Percentiles rank a stretch among this genome's conserved stretches.
Evolutionary conservation across 2,329 filamentous ascomycete genomes (phyloP).

Genomic region (Cercospora sp.): DNA sequence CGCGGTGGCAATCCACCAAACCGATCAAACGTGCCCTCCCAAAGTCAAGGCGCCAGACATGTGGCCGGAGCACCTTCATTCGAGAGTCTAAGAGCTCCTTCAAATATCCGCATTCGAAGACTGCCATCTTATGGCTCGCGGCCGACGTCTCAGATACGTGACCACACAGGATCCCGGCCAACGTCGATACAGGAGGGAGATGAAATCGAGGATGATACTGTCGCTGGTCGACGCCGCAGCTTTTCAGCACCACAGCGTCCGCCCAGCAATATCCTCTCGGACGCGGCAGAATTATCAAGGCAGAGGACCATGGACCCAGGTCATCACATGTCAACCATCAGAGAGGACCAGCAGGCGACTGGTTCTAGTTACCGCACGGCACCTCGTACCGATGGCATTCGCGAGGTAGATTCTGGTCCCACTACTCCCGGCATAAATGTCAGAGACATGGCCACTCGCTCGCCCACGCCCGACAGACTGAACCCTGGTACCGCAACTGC

Average conservation of each 20-base stretch:
- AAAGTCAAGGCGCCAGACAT: constrained; percentile 24
- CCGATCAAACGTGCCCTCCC: constrained; percentile 23
- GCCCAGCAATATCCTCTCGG: constrained; percentile 21
- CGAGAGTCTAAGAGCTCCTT: constrained; percentile 36
- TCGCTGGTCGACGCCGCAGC: constrained; percentile 35
- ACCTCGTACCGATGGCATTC: constrained; percentile 19
- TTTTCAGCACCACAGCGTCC: constrained; percentile 37
- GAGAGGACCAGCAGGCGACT: constrained; percentile 30
- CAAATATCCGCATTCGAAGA: constrained; percentile 38
- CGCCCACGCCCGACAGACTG: constrained; percentile 22
- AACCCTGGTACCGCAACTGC: constrained; percentile 24
- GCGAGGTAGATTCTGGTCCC: constrained; percentile 21
- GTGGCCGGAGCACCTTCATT: constrained; percentile 30
- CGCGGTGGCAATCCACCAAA: constrained; percentile 23
- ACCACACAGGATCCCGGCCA: constrained; percentile 21
- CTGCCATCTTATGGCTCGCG: constrained; percentile 30
- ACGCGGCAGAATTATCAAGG: constrained; percentile 27
- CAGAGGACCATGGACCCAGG: constrained; percentile 30
- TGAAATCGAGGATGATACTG: constrained; percentile 20
- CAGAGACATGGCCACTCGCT: constrained; percentile 25
- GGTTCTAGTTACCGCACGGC: constrained; percentile 7
- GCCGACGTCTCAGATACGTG: constrained; percentile 21
- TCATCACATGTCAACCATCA: constrained; percentile 33
- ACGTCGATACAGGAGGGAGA: constrained; percentile 17
- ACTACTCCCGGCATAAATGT: constrained; percentile 27